phyloP scores from a whole-genome alignment of 805 yeast species.

The Wickerhamomyces tratensis region DNA sequence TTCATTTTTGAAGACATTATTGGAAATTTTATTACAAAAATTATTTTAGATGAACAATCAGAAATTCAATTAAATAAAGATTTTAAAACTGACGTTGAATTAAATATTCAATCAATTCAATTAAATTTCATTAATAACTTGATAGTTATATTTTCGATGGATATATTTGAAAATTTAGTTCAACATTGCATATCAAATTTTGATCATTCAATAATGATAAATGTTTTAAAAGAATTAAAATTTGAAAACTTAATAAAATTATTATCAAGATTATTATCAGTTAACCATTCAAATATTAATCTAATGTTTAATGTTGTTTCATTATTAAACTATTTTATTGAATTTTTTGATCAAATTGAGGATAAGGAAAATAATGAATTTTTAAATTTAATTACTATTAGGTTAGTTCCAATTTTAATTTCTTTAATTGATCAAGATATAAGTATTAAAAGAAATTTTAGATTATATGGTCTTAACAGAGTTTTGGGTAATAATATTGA shows the following conservation, averaged over 20 bases:
- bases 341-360: conserved; percentile 2
- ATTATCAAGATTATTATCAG: conserved; percentile 31
- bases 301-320: conserved; percentile 44
- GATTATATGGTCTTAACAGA: conserved; percentile 45
- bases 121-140: conserved; percentile 39
- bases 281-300: conserved; percentile 40
- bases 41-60: conserved; percentile 10
- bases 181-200: conserved; percentile 8
- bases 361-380: no score
- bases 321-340: conserved; percentile 35
- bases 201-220: conserved; percentile 9
- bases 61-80: conserved; percentile 16
- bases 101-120: conserved; percentile 28
- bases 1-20: conserved; percentile 17
- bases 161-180: conserved; percentile 41
- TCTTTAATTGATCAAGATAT: conserved; percentile 31
- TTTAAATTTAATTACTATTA: conserved; percentile 2
- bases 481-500: conserved; percentile 41
- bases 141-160: conserved; percentile 40
- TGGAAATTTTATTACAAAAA: conserved; percentile 7
- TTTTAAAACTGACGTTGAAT: conserved; percentile 10
- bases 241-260: conserved; percentile 4
- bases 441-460: conserved; percentile 28
- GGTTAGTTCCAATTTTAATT: conserved; percentile 22
- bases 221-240: conserved; percentile 17